A percentile compares a stretch with the other conserved stretches of the same genome.
Evolutionary conservation across 2,329 filamentous ascomycete genomes (phyloP).

Genomic region (Gaeumannomyces tritici): DNA sequence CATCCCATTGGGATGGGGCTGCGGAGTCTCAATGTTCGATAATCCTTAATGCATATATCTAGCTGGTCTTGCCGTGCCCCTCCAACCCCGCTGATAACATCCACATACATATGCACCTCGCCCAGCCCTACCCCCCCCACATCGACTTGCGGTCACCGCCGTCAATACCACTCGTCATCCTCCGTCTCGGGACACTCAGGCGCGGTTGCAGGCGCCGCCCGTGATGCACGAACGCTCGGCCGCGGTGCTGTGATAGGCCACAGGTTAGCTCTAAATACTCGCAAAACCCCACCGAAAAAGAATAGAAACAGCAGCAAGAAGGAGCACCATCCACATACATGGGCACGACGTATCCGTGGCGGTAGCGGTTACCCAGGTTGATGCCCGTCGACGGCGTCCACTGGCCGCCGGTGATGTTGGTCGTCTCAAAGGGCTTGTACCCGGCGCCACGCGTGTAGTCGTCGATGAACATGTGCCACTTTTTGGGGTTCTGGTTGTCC

Average conservation of each 20-base stretch:
- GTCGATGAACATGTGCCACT: constrained; percentile 12
- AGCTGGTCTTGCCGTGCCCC: too few relatives aligned
- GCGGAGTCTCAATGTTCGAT: too few relatives aligned
- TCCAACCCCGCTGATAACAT: neutral
- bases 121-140: too few relatives aligned
- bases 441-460: constrained; percentile 9
- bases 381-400: constrained; percentile 3
- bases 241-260: neutral
- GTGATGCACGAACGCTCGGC: neutral
- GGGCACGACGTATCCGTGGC: constrained; percentile 10
- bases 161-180: too few relatives aligned
- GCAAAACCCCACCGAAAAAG: neutral
- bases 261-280: neutral
- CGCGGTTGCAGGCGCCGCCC: neutral
- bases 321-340: constrained; percentile 5
- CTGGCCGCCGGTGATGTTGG: constrained; percentile 7
- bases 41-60: too few relatives aligned
- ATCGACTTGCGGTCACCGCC: too few relatives aligned
- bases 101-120: too few relatives aligned
- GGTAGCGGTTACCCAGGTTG: constrained; percentile 5
- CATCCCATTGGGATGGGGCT: too few relatives aligned
- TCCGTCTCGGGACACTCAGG: too few relatives aligned
- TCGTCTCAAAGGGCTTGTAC: constrained; percentile 9
- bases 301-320: too few relatives aligned
- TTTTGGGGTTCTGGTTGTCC: constrained; percentile 7